These are phyloP conservation scores for Thyridium curvatum DNA, from an alignment of 2,329 filamentous ascomycete species.

Conservation along the genomic window DNA sequence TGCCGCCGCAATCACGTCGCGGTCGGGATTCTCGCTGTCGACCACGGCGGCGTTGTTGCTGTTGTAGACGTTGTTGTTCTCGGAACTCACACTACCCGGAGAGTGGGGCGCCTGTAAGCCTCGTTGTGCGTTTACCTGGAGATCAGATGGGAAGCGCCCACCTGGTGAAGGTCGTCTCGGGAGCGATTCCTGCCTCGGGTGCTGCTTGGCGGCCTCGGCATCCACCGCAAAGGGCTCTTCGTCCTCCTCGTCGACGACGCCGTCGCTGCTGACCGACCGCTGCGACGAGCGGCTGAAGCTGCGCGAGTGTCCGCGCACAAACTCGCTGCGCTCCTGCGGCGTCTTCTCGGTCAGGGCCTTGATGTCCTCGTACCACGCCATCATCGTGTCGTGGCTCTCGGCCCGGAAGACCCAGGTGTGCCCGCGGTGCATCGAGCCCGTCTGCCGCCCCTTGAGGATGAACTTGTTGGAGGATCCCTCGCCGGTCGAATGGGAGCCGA, in stretches of 20 bases:
- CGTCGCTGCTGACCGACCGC: constrained; percentile 65
- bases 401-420: constrained; percentile 68
- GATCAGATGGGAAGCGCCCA: constrained; percentile 93
- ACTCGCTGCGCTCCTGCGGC: constrained; percentile 80
- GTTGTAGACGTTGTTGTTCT: neutral
- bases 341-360: constrained; percentile 83
- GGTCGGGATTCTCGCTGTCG: constrained; percentile 34
- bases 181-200: constrained; percentile 41
- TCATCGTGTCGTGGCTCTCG: constrained; percentile 84
- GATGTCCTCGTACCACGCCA: constrained; percentile 94
- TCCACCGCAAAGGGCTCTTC: constrained; percentile 55
- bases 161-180: constrained; percentile 77
- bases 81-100: constrained; percentile 76
- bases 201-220: constrained; percentile 49
- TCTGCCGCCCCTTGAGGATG: constrained; percentile 92
- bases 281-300: constrained; percentile 65
- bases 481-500: constrained; percentile 81
- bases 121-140: constrained; percentile 72
- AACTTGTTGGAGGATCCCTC: constrained; percentile 93
- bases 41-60: constrained; percentile 1
- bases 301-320: constrained; percentile 75
- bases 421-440: constrained; percentile 81
- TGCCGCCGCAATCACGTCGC: constrained; percentile 53
- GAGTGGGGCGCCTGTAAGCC: constrained; percentile 70
- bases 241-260: constrained; percentile 68